Evolutionary conservation across 2,329 filamentous ascomycete genomes (phyloP), one percentile per base, ranked within the genome.

Genomic region (Pseudogymnoascus pannorum): DNA sequence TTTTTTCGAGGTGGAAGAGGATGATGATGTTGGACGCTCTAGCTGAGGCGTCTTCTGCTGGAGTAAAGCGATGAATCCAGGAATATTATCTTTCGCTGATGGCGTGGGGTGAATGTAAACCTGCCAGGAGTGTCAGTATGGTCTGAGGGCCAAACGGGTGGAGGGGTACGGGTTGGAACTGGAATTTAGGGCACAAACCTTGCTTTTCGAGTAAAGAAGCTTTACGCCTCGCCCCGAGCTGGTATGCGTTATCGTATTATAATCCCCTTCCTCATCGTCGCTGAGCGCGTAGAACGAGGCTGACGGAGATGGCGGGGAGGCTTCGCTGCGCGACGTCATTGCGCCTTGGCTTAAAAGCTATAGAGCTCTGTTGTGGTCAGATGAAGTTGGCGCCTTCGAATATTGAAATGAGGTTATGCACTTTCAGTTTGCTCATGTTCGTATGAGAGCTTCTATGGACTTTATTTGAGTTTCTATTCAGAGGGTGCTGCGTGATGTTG

Each of bases 41-140:
- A 67, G 67, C 57, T 65, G 72, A 31, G 77, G 73, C 0, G 80
- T 80, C 73, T 95, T 96, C 72, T 99, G 93, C 74, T 99, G 91
- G 12, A 99, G 80, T 2, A 99, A 81, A 16, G 94, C 93, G 68
- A 99, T 87, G 73, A 94, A 99, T 51, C 94, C 94, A 3, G 91
- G 80, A 61, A 99, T 95, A 68, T 99, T 99, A 78, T 99, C 94
- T 77, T 92, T 96, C 61, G 92, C 84, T 0, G 91, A 95, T 0
- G 93, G 89, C 0, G 92, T 92, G 1, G 94, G 94, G 74, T 99
- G 94, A 44, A 99, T 87, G 72, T 97, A 99, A 73, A 99, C 94
- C 88, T 92, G 68, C 58, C 24, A 60, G 57, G 68, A 44, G 68
- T 64, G 66, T 66, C 59, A 67, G 67, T 26, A 59, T 64, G 61